Percentiles rank a stretch among this genome's conserved stretches.
Conservation (phyloP, 352 stramenopile genomes). For the Pelagophyceae sp. region DNA sequence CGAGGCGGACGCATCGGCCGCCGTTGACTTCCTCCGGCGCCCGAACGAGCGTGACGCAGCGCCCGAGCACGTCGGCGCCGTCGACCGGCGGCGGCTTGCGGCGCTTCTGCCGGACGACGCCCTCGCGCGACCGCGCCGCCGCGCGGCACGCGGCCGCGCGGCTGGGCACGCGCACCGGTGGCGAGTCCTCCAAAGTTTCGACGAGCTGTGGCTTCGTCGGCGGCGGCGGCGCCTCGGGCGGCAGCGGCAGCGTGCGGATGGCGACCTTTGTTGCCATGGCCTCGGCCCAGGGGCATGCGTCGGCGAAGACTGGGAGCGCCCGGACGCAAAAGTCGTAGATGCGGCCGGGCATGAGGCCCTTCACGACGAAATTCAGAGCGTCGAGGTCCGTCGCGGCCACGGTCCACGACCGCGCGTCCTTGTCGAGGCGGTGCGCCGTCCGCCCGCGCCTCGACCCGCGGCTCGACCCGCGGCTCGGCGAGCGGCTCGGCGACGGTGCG, state of each 20-base stretch:
- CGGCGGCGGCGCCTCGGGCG: background rate
- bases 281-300: background rate
- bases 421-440: too few species aligned
- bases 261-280: background rate
- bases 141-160: too few species aligned
- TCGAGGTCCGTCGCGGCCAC: background rate
- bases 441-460: too few species aligned
- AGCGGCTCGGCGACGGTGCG: background rate
- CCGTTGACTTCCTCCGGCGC: too few species aligned
- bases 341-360: background rate
- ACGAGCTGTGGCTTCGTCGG: background rate
- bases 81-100: too few species aligned
- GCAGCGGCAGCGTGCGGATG: background rate
- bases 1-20: too few species aligned
- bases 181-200: too few species aligned
- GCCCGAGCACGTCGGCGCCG: too few species aligned
- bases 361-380: background rate
- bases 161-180: too few species aligned
- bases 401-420: background rate
- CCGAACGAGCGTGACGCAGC: too few species aligned
- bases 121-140: too few species aligned
- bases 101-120: too few species aligned
- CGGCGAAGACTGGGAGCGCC: background rate
- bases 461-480: background rate
- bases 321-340: background rate